Percentiles rank a stretch among this genome's conserved stretches.
These are phyloP conservation scores for Russula olivacea DNA, from an alignment of 768 basidiomycete species.

Conservation along the genomic window DNA sequence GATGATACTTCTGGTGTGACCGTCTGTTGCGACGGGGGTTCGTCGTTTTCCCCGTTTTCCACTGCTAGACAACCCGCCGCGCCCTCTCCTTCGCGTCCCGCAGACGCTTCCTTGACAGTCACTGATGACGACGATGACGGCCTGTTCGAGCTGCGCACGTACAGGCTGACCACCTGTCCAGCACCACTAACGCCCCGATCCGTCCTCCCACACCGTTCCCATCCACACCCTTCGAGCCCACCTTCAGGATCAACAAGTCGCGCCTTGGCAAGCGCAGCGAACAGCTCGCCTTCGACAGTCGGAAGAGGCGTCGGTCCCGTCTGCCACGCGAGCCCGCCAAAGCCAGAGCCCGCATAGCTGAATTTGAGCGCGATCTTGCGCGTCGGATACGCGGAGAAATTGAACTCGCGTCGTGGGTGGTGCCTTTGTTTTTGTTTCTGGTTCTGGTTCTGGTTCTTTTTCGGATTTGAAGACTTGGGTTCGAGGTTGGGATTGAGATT, in stretches of 20 bases:
- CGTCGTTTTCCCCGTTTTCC: too few species aligned
- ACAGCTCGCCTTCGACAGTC: conserved; percentile 86
- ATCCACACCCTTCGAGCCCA: conserved; percentile 82
- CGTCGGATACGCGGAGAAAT: conserved; percentile 61
- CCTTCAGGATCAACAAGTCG: conserved; percentile 66
- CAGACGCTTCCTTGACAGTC: not conserved
- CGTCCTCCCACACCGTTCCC: conserved; percentile 89
- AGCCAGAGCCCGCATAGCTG: conserved; percentile 88
- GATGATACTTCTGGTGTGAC: not conserved
- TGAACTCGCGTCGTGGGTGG: conserved; percentile 41
- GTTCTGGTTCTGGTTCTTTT: not conserved
- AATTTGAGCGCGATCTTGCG: conserved; percentile 94
- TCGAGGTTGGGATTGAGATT: not conserved
- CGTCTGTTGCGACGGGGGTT: not conserved
- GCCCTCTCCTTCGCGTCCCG: not conserved
- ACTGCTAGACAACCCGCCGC: not conserved
- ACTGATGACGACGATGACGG: not conserved
- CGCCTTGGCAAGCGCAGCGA: conserved; percentile 70
- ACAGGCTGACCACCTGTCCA: conserved; percentile 88
- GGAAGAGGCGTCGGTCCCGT: conserved; percentile 62
- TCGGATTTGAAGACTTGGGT: not conserved
- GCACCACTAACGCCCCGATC: conserved; percentile 93
- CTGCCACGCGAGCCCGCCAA: conserved; percentile 87
- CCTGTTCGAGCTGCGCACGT: conserved; percentile 70
- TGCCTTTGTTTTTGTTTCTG: not conserved